A percentile compares a stretch with the other conserved stretches of the same genome.
phyloP scores from a whole-genome alignment of 495 filamentous ascomycete species.

The Podospora sp. region DNA sequence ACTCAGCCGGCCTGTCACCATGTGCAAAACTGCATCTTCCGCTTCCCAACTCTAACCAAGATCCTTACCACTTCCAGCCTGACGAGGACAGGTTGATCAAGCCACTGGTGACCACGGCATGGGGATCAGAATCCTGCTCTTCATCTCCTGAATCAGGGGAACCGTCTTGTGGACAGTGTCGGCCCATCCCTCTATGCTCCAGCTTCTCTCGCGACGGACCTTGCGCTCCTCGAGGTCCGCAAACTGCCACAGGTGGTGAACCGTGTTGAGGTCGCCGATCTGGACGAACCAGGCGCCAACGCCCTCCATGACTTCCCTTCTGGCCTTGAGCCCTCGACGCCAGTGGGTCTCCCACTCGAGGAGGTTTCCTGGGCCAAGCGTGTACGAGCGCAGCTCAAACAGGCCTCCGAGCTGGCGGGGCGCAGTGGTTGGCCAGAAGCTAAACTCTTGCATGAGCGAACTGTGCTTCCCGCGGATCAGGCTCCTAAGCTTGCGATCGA shows the following conservation, averaged over 20 bases:
- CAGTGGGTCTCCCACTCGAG: slow-evolving; percentile 99
- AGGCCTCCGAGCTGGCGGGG: slow-evolving; percentile 88
- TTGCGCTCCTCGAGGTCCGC: slow-evolving; percentile 93
- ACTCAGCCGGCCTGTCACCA: background rate
- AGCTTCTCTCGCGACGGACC: slow-evolving; percentile 88
- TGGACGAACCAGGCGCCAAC: slow-evolving; percentile 99
- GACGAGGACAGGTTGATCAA: slow-evolving; percentile 39
- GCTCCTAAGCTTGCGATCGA: slow-evolving; percentile 76
- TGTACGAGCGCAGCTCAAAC: slow-evolving; percentile 97
- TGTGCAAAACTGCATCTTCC: background rate
- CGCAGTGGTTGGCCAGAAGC: slow-evolving; percentile 95
- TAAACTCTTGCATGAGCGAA: slow-evolving; percentile 98
- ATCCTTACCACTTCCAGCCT: background rate
- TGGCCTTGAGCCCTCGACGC: slow-evolving; percentile 86
- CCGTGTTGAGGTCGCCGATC: slow-evolving; percentile 95
- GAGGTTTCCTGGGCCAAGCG: slow-evolving; percentile 90
- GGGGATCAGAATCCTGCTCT: slow-evolving; percentile 87
- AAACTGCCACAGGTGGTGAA: slow-evolving; percentile 99
- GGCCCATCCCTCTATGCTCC: slow-evolving; percentile 93
- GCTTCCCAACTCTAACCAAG: background rate
- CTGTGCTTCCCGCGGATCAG: slow-evolving; percentile 81
- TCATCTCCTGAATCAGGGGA: slow-evolving; percentile 94
- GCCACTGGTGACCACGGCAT: slow-evolving; percentile 96
- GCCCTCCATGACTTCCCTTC: slow-evolving; percentile 96
- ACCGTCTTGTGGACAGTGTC: slow-evolving; percentile 99